phyloP scores from a whole-genome alignment of 192 early-diverging fungal species.

The Phlyctochytrium bullatum region DNA sequence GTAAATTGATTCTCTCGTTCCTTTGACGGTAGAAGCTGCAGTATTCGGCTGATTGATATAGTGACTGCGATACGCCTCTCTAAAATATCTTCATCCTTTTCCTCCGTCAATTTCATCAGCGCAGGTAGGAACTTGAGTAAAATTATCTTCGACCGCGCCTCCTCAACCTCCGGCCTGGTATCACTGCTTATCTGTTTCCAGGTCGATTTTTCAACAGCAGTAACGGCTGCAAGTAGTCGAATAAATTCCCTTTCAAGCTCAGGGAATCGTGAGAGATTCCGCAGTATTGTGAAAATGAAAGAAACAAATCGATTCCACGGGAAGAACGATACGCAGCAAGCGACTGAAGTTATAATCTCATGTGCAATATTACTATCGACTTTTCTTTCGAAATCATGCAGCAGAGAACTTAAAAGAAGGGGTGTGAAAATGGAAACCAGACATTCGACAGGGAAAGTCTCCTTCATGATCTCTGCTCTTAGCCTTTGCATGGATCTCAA shows the following conservation, averaged over 20 bases:
- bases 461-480: slow-evolving; percentile 37
- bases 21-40: slow-evolving; percentile 72
- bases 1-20: slow-evolving; percentile 81
- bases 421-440: slow-evolving; percentile 79
- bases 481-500: slow-evolving; percentile 77
- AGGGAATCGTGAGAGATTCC: slow-evolving; percentile 58
- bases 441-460: slow-evolving; percentile 44
- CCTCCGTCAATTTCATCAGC: slow-evolving; percentile 68
- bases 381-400: slow-evolving; percentile 66
- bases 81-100: slow-evolving; percentile 71
- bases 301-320: slow-evolving; percentile 85
- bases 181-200: not conserved
- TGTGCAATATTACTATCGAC: slow-evolving; percentile 75
- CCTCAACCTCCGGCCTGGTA: slow-evolving; percentile 21
- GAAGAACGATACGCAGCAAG: slow-evolving; percentile 62
- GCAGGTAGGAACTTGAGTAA: slow-evolving; percentile 77
- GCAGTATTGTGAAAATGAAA: slow-evolving; percentile 71
- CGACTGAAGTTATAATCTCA: slow-evolving; percentile 78
- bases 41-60: slow-evolving; percentile 77
- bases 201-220: slow-evolving; percentile 79
- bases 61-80: slow-evolving; percentile 82
- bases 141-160: slow-evolving; percentile 68
- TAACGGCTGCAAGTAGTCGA: slow-evolving; percentile 71
- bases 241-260: slow-evolving; percentile 80
- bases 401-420: slow-evolving; percentile 82